Evolutionary conservation across 2,329 filamentous ascomycete species (phyloP).

Genomic region (Phaeosphaeriaceae sp.): DNA sequence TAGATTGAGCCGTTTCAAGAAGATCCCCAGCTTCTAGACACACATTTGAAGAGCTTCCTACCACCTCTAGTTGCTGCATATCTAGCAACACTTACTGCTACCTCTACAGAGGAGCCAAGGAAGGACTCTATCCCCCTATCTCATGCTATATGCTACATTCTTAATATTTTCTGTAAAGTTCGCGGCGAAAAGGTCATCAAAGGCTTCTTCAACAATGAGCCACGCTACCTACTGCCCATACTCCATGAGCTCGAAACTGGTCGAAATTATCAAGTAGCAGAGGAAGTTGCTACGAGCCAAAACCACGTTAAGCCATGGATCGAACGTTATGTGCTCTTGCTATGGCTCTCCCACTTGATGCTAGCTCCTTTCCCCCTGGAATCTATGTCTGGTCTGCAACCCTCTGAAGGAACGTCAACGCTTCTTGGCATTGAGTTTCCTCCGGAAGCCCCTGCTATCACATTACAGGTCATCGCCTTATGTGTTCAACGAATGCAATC

Average conservation of each 20-base stretch:
- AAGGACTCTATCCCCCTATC: slow-evolving; percentile 37
- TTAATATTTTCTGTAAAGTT: slow-evolving; percentile 95
- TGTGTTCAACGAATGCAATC: slow-evolving; percentile 74
- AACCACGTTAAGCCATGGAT: slow-evolving; percentile 67
- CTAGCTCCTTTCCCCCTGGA: slow-evolving; percentile 86
- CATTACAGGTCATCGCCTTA: slow-evolving; percentile 72
- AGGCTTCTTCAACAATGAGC: slow-evolving; percentile 89
- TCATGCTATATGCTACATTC: slow-evolving; percentile 73
- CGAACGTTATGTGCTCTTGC: slow-evolving; percentile 82
- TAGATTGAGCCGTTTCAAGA: slow-evolving; percentile 90
- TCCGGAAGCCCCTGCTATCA: slow-evolving; percentile 69
- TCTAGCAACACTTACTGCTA: slow-evolving; percentile 65
- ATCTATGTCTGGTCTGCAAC: slow-evolving; percentile 71
- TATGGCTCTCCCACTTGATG: slow-evolving; percentile 71
- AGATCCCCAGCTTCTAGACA: slow-evolving; percentile 89
- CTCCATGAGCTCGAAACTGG: slow-evolving; percentile 74
- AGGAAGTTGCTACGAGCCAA: slow-evolving; percentile 20
- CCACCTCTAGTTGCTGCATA: slow-evolving; percentile 78
- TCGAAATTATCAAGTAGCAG: slow-evolving; percentile 31
- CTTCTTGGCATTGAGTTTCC: slow-evolving; percentile 62
- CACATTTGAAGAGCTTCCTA: slow-evolving; percentile 77
- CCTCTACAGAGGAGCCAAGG: slow-evolving; percentile 26
- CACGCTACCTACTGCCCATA: slow-evolving; percentile 81
- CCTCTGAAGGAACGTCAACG: slow-evolving; percentile 36
- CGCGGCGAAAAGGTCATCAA: slow-evolving; percentile 91